These are phyloP conservation scores for Cardamine occulta DNA, from an alignment of 345 rosid genomes.

Conservation along the genomic window DNA sequence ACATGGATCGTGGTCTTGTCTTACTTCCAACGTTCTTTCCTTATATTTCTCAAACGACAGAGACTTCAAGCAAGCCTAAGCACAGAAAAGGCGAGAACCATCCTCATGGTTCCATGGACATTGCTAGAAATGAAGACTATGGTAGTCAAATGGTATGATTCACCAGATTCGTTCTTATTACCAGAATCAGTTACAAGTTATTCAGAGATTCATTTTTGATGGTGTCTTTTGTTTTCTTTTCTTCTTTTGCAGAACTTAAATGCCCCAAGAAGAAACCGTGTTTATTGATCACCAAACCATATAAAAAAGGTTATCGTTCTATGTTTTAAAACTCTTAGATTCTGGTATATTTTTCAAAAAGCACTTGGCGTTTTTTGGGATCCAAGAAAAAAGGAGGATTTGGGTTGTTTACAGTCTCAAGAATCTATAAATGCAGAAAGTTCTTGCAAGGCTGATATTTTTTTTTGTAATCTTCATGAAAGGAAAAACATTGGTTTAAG, in stretches of 20 bases:
- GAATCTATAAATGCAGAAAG: neutral
- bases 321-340: neutral
- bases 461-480: constrained; percentile 1
- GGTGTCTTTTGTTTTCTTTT: neutral
- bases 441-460: neutral
- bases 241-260: constrained; percentile 44
- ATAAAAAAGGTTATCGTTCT: constrained; percentile 11
- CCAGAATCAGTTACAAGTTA: neutral
- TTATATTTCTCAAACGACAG: constrained; percentile 57
- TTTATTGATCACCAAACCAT: constrained; percentile 47
- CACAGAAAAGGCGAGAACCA: constrained; percentile 55
- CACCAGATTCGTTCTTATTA: neutral
- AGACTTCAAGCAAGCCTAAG: constrained; percentile 49
- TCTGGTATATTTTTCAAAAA: neutral
- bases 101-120: constrained; percentile 50
- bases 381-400: constrained; percentile 6
- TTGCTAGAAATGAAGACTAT: constrained; percentile 47
- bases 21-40: constrained; percentile 63
- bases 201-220: neutral
- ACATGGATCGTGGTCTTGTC: constrained; percentile 64
- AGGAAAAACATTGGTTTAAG: neutral
- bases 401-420: neutral
- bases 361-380: neutral
- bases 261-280: constrained; percentile 56
- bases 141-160: constrained; percentile 54